Percentiles rank a stretch among this genome's conserved stretches.
Conservation (phyloP, 768 basidiomycete genomes). For the Suillus sp. region DNA sequence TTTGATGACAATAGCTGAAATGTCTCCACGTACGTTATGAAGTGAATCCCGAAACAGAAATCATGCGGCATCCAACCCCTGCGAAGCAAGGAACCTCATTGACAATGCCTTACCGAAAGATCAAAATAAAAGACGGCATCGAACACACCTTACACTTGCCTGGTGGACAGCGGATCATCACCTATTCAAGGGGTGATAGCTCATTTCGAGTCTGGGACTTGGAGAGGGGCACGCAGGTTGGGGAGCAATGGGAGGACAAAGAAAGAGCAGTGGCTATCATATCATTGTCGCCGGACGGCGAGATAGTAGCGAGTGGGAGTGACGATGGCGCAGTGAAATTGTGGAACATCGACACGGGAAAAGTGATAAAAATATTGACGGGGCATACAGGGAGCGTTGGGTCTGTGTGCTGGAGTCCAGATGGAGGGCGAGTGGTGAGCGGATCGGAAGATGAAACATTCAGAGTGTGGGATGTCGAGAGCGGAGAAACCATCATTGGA, state of each 20-base stretch:
- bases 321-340: neutral
- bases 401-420: neutral
- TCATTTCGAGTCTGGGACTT: neutral
- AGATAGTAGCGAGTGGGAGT: neutral
- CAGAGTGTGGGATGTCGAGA: neutral
- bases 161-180: neutral
- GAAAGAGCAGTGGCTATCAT: neutral
- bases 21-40: no score
- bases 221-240: neutral
- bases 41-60: neutral
- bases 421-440: neutral
- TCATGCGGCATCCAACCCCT: neutral
- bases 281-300: neutral
- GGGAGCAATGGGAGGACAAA: neutral
- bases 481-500: neutral
- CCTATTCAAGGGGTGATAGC: neutral
- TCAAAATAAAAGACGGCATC: neutral
- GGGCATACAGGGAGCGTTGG: neutral
- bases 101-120: neutral
- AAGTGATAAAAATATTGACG: neutral
- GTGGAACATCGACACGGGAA: neutral
- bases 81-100: neutral
- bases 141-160: neutral
- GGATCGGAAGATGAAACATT: neutral
- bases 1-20: neutral